phyloP scores from a whole-genome alignment of 148 eudicot species.

The Camellia japonica region DNA sequence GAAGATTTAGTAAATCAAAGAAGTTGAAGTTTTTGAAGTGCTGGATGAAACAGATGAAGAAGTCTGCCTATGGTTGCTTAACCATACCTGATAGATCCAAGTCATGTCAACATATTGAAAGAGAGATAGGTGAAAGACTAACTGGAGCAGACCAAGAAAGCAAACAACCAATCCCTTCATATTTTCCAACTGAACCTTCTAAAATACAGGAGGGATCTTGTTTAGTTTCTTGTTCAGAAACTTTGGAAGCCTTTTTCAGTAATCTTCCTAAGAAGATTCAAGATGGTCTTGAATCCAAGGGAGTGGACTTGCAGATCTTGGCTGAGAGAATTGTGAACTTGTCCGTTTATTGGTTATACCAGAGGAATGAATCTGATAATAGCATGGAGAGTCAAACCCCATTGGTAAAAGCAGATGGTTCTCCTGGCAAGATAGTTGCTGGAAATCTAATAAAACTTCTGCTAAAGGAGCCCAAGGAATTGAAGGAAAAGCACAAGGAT shows the following conservation, averaged over 20 bases:
- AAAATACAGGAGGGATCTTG: slow-evolving; percentile 25
- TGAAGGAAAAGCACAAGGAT: slow-evolving; percentile 45
- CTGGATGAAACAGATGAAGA: slow-evolving; percentile 81
- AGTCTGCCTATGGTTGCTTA: slow-evolving; percentile 14
- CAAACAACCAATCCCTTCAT: slow-evolving; percentile 34
- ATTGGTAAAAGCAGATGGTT: slow-evolving; percentile 33
- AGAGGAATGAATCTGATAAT: slow-evolving; percentile 28
- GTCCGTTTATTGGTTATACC: slow-evolving; percentile 57
- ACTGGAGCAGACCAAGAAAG: slow-evolving; percentile 29
- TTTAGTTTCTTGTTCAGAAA: slow-evolving; percentile 35
- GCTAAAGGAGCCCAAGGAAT: slow-evolving; percentile 61
- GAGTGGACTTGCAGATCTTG: slow-evolving; percentile 67
- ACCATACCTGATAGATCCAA: background rate
- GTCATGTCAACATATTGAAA: slow-evolving; percentile 9
- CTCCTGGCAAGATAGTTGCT: slow-evolving; percentile 33
- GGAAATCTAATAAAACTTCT: slow-evolving; percentile 47
- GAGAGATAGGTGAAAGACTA: slow-evolving; percentile 27
- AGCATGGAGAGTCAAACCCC: slow-evolving; percentile 32
- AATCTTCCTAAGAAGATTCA: slow-evolving; percentile 62
- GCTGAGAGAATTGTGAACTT: slow-evolving; percentile 65
- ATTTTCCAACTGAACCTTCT: slow-evolving; percentile 23
- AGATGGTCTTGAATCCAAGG: slow-evolving; percentile 55
- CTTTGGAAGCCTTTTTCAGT: slow-evolving; percentile 61
- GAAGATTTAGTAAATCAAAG: slow-evolving; percentile 48
- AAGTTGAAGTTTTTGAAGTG: slow-evolving; percentile 82